phyloP scores from a whole-genome alignment of 805 yeast genomes.

The Teunomyces gatunensis region DNA sequence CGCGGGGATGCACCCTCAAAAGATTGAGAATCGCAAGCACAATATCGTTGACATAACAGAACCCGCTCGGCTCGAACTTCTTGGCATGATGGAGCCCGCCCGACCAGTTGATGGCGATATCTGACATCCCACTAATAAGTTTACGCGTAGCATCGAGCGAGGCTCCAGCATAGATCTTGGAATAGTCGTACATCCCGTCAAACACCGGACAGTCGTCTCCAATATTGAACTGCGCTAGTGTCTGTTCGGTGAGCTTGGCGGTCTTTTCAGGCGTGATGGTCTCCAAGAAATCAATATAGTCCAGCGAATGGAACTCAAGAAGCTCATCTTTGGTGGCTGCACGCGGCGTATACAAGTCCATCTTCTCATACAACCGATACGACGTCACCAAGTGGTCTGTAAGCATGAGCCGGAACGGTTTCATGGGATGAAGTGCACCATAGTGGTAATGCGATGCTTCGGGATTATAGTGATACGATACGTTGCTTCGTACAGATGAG shows the following conservation, averaged over 20 bases:
- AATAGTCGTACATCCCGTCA: constrained; percentile 91
- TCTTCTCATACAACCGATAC: constrained; percentile 79
- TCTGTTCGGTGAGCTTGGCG: constrained; percentile 52
- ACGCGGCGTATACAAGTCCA: constrained; percentile 87
- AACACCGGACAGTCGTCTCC: constrained; percentile 95
- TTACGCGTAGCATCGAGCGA: constrained; percentile 90
- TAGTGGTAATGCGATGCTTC: constrained; percentile 79
- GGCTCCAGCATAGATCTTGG: constrained; percentile 88
- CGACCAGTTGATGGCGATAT: constrained; percentile 93
- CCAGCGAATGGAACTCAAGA: constrained; percentile 79
- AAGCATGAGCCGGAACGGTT: constrained; percentile 88
- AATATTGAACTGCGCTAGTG: constrained; percentile 72
- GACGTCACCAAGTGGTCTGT: constrained; percentile 88
- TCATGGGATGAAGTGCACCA: constrained; percentile 97
- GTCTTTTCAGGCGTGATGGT: constrained; percentile 74
- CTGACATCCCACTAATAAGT: constrained; percentile 80
- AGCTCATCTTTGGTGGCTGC: constrained; percentile 81
- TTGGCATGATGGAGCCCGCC: constrained; percentile 98
- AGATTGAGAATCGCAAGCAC: constrained; percentile 84
- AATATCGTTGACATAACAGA: constrained; percentile 93
- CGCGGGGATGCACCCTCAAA: constrained; percentile 86
- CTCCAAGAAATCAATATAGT: constrained; percentile 75
- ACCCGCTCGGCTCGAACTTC: constrained; percentile 90
- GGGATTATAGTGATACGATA: constrained; percentile 86
- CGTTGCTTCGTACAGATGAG: constrained; percentile 33